phyloP scores from a whole-genome alignment of 108 stramenopile genomes.

The Fragilariopsis cylindrus region DNA sequence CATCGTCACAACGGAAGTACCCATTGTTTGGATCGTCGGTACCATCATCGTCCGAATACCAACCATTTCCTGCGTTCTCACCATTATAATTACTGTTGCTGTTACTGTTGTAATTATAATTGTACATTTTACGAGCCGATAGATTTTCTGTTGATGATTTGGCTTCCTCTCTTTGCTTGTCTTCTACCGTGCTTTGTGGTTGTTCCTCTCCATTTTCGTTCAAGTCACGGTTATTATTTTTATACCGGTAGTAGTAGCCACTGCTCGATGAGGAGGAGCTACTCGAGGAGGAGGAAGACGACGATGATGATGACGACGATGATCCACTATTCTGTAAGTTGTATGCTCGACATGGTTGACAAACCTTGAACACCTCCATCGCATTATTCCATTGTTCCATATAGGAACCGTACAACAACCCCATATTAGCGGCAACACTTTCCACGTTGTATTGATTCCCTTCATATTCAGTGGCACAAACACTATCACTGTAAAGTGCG shows the following conservation, averaged over 20 bases:
- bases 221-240: slow-evolving; percentile 2
- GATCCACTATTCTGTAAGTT: slow-evolving; percentile 25
- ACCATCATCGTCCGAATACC: slow-evolving; percentile 20
- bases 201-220: not conserved
- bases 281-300: not conserved
- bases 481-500: slow-evolving; percentile 33
- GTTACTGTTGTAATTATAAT: slow-evolving; percentile 18
- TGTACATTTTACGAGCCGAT: slow-evolving; percentile 8
- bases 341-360: slow-evolving; percentile 61
- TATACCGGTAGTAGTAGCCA: not conserved
- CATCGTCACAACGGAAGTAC: slow-evolving; percentile 56
- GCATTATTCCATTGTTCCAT: slow-evolving; percentile 47
- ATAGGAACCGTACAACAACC: slow-evolving; percentile 31
- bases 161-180: not conserved
- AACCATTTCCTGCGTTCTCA: not conserved
- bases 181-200: not conserved
- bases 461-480: slow-evolving; percentile 41
- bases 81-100: slow-evolving; percentile 22
- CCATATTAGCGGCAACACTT: slow-evolving; percentile 33
- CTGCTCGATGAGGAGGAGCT: no score
- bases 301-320: not conserved
- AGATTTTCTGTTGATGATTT: not conserved
- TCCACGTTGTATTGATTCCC: slow-evolving; percentile 27
- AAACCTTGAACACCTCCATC: slow-evolving; percentile 54
- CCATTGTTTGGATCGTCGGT: slow-evolving; percentile 37